A percentile compares a stretch with the other conserved stretches of the same genome.
phyloP scores from a whole-genome alignment of 228 moss, liverwort and hornwort genomes.

The Sphagnum fallax region DNA sequence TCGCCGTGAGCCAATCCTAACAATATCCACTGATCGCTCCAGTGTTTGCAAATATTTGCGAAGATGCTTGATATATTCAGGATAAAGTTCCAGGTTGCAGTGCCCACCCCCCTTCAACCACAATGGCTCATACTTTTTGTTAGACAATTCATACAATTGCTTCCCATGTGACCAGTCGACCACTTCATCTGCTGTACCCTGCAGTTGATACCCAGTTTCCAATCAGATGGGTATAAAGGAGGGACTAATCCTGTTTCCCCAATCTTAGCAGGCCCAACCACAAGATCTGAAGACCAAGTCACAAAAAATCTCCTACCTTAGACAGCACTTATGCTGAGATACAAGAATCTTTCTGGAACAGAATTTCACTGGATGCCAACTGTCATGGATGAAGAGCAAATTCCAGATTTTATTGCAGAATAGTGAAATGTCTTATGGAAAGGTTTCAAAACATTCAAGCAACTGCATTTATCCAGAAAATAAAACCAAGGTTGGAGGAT shows the following conservation, averaged over 20 bases:
- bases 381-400: no score
- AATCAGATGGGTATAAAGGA: no score
- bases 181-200: conserved; percentile 70
- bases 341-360: no score
- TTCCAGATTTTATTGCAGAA: no score
- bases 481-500: not conserved
- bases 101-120: conserved; percentile 99
- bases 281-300: no score
- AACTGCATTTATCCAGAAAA: not conserved
- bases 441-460: no score
- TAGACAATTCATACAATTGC: conserved; percentile 77
- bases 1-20: conserved; percentile 24
- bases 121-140: conserved; percentile 86
- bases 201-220: conserved; percentile 18
- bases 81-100: conserved; percentile 98
- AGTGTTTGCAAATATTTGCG: conserved; percentile 74
- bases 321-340: no score
- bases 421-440: no score
- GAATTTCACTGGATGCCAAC: no score
- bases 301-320: no score
- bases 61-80: conserved; percentile 95
- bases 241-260: no score
- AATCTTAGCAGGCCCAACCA: no score
- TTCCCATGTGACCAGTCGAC: conserved; percentile 97
- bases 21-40: conserved; percentile 32